Conservation (phyloP, 2,329 filamentous ascomycete genomes). For the Ascochyta fabae region DNA sequence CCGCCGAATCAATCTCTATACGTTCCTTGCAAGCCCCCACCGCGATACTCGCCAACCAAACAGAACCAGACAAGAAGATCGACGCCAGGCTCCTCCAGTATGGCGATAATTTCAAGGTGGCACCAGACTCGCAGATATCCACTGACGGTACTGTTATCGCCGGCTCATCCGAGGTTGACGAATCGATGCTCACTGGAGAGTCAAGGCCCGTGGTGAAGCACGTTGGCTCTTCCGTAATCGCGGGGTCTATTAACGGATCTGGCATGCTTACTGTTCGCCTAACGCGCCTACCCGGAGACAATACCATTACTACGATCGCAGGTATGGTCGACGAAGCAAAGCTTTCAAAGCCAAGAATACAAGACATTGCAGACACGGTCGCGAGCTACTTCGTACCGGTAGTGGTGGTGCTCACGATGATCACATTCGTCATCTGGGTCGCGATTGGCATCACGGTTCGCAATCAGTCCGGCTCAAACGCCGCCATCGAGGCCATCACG, state of each 20-base stretch:
- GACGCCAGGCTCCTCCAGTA: conserved; percentile 73
- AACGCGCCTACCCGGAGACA: conserved; percentile 69
- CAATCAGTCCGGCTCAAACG: conserved; percentile 51
- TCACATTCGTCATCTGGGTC: conserved; percentile 71
- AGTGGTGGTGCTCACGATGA: conserved; percentile 62
- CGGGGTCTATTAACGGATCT: conserved; percentile 66
- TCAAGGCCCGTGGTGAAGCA: conserved; percentile 65
- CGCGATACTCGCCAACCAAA: conserved; percentile 58
- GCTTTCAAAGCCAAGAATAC: conserved; percentile 70
- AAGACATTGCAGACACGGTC: conserved; percentile 71
- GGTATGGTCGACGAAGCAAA: conserved; percentile 75
- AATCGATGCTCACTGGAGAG: conserved; percentile 81
- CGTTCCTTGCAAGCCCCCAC: conserved; percentile 63
- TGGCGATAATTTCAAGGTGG: conserved; percentile 70
- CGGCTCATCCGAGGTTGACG: conserved; percentile 71
- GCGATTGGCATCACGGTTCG: conserved; percentile 59
- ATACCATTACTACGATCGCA: conserved; percentile 74
- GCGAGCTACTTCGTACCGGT: conserved; percentile 74
- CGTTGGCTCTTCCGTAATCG: conserved; percentile 62
- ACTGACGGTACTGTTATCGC: conserved; percentile 73
- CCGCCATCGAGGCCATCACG: conserved; percentile 68
- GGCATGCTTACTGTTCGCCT: conserved; percentile 60
- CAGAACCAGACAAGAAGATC: conserved; percentile 57
- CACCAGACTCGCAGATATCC: conserved; percentile 64
- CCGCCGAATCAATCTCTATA: conserved; percentile 59